Percentiles rank a stretch among this genome's conserved stretches.
These are phyloP conservation scores for Aspergillus avenaceus DNA, from an alignment of 495 filamentous ascomycete genomes.

Conservation along the genomic window DNA sequence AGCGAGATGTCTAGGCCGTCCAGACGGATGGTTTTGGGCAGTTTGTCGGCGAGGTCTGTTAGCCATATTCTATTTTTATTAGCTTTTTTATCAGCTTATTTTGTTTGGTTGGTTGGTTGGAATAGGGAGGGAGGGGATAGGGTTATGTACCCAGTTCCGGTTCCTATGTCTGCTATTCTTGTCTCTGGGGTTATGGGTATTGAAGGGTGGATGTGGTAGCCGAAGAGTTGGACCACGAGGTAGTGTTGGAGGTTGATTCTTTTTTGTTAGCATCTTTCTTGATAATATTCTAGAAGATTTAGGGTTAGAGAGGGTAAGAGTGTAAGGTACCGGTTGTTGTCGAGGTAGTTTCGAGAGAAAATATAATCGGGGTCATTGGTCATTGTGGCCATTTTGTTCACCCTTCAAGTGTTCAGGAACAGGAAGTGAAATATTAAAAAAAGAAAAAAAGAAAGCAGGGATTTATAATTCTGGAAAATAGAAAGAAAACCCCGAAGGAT, in stretches of 20 bases:
- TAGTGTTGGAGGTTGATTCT: conserved; percentile 1
- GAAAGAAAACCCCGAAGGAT: too few species aligned
- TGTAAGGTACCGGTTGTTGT: background rate
- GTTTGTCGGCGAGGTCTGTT: background rate
- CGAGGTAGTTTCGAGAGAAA: background rate
- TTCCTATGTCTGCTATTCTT: background rate
- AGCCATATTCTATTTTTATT: background rate
- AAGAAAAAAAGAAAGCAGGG: too few species aligned
- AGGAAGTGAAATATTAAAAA: too few species aligned
- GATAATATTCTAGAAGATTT: background rate
- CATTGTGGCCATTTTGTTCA: too few species aligned
- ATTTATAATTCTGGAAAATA: too few species aligned
- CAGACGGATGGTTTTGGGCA: background rate
- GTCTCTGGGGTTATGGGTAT: background rate
- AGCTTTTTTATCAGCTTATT: background rate
- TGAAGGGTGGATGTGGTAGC: conserved; percentile 1
- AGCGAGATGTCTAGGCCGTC: conserved; percentile 1
- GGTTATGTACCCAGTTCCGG: background rate
- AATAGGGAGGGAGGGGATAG: background rate
- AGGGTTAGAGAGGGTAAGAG: background rate
- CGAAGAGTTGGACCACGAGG: background rate
- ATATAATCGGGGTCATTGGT: too few species aligned
- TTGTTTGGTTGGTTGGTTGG: too few species aligned
- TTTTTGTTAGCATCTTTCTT: too few species aligned
- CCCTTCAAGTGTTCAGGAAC: too few species aligned